Evolutionary conservation across 1,139 yeast species (phyloP), one percentile per base, ranked within the genome.

Genomic region (Candida buenavistaensis): DNA sequence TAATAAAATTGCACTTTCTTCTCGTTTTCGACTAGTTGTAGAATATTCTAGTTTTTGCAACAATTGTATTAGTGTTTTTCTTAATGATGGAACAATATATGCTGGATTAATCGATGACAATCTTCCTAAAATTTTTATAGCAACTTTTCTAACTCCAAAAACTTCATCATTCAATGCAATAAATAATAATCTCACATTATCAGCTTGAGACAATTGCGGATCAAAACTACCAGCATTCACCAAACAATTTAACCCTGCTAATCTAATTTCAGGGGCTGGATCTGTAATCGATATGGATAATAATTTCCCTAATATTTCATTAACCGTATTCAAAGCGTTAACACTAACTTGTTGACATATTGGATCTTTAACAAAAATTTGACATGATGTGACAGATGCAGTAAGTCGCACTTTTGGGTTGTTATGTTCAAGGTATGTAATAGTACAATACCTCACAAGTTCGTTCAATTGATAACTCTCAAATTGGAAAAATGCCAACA

Each of bases 131-230:
- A 90, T 75, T 30, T 73, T 72, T 28, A 90, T 78, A 0, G 96
- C 84, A n/a, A 79, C 84, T 50, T 84, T 80, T 34, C 96, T 75
- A 14, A 92, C 87, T 9, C 78, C 78, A 54, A 92, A 94, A 1
- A 78, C 78, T 55, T 90, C 98, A 59, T 94, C 99, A 53, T 94
- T 87, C 37, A 92, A 66, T 0, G 96, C 94, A 69, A 90, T 86
- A 51, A 92, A 87, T 23, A 94, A 64, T 19, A 90, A 62, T 38
- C 89, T 72, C 14, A 90, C 94, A 52, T 89, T 90, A 44, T 85
- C 95, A 0, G 96, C 95, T 57, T 92, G 97, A 0, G 97, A 87
- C 30, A 94, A 63, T 50, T 92, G 98, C 0, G 96, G 88, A 51
- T 92, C 97, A 52, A 92, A 84, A 39, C 75, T 74, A 2, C 81